Evolutionary conservation across 2,329 filamentous ascomycete species (phyloP).

Genomic region (Hypoxylon sp.): DNA sequence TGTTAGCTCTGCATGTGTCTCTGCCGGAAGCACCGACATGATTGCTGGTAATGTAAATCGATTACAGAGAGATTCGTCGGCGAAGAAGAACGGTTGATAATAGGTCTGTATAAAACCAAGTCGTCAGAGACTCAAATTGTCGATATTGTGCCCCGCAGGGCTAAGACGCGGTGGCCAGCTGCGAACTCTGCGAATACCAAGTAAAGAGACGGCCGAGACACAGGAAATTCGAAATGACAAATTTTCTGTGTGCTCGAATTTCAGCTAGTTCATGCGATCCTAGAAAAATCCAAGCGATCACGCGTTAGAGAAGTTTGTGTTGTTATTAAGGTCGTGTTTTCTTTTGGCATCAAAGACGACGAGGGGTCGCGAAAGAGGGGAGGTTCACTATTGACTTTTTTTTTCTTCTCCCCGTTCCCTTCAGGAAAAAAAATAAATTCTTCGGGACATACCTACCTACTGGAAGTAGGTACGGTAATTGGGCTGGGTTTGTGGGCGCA

Average conservation of each 20-base stretch:
- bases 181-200: conserved; percentile 19
- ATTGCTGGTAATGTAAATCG: conserved; percentile 16
- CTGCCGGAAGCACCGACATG: conserved; percentile 89
- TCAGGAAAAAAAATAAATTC: not conserved
- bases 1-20: conserved; percentile 86
- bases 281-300: conserved; percentile 25
- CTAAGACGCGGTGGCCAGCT: conserved; percentile 40
- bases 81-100: not conserved
- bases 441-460: not conserved
- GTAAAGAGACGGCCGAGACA: conserved; percentile 9
- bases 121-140: conserved; percentile 27
- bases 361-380: conserved; percentile 47
- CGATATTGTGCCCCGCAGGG: conserved; percentile 47
- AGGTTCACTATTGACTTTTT: conserved; percentile 28
- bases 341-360: conserved; percentile 37
- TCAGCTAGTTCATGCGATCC: conserved; percentile 14
- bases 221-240: conserved; percentile 16
- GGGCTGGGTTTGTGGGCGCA: not conserved
- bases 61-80: not conserved
- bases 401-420: conserved; percentile 18
- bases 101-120: conserved; percentile 14
- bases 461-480: not conserved
- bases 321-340: conserved; percentile 35
- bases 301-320: conserved; percentile 8
- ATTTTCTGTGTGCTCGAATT: conserved; percentile 4